Evolutionary conservation across 306 rosid genomes (phyloP), one percentile per base, ranked within the genome.

Genomic region (Castanopsis chinensis): DNA sequence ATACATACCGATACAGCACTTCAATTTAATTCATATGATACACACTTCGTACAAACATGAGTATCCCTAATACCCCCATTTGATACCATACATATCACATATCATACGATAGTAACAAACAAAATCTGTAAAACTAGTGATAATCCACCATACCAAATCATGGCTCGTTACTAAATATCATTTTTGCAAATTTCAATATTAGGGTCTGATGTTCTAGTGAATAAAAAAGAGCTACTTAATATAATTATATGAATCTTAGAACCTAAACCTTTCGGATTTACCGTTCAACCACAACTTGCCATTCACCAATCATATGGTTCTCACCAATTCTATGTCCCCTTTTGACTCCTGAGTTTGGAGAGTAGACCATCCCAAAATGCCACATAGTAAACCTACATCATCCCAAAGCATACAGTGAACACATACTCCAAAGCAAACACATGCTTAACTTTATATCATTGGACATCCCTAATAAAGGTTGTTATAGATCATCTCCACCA

Each of bases 241-340:
- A 63, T 15, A 63, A 63, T 63, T 15, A 23, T 60, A 10, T 23
- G 32, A 4, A 60, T 63, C 4, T 63, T 63, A 27, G 37, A 27
- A 27, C 67, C 67, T 6, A 60, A 18, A 60, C 69, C 97, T 95
- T 92, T 45, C 96, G 99, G 70, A 92, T 89, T 92, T 92, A 64
- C 99, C 99, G 84, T 95, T 95, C 85, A 95, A 85, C 89, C 69
- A 95, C 81, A 71, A 92, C 74, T 14, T 93, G 95, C 99, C 98
- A 95, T 74, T 86, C 89, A 64, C 97, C 97, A 78, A 95, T 83
- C 88, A 85, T 90, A 53, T 91, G 87, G 81, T 82, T 75, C 28
- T 88, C 90, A 52, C 86, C 92, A 77, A 91, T 83, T 77, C 80
- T 84, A 78, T 70, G 91, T n/a, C 33, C 88, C 97, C 75, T 81